These are phyloP conservation scores for Picochlorum sp. DNA, from an alignment of 139 green algal species.

Conservation along the genomic window DNA sequence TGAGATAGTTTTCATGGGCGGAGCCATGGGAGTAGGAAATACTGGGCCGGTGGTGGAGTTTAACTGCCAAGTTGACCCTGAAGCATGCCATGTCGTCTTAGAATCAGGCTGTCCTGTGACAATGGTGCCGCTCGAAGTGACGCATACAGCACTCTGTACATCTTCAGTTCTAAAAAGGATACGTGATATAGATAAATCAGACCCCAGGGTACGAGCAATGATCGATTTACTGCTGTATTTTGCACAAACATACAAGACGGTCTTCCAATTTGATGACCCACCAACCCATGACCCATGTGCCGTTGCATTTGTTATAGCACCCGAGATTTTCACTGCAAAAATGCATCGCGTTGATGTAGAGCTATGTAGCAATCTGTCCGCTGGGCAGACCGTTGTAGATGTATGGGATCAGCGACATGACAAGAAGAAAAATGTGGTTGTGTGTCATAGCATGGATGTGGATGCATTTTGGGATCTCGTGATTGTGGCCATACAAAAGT, in stretches of 20 bases:
- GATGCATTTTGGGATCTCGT: constrained; percentile 36
- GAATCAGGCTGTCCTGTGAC: constrained; percentile 53
- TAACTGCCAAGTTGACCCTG: constrained; percentile 76
- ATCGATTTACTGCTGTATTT: constrained; percentile 62
- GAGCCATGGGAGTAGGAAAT: constrained; percentile 54
- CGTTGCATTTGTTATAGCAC: constrained; percentile 66
- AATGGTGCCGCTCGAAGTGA: constrained; percentile 94
- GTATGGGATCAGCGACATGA: constrained; percentile 41
- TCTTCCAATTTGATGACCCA: constrained; percentile 76
- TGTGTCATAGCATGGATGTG: constrained; percentile 40
- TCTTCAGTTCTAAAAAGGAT: constrained; percentile 48
- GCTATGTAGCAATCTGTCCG: constrained; percentile 37
- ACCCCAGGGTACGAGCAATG: constrained; percentile 37
- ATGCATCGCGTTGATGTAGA: constrained; percentile 73
- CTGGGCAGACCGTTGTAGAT: constrained; percentile 81
- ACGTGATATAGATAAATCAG: not conserved
- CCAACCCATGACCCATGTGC: constrained; percentile 90
- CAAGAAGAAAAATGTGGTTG: constrained; percentile 44
- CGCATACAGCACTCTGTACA: constrained; percentile 80
- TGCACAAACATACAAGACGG: constrained; percentile 51
- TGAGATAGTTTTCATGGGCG: constrained; percentile 75
- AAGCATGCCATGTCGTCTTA: constrained; percentile 82
- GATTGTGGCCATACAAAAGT: constrained; percentile 16
- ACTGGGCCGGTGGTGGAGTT: constrained; percentile 69
- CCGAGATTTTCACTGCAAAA: constrained; percentile 56